phyloP scores from a whole-genome alignment of 768 basidiomycete genomes.

The Mrakia frigida region DNA sequence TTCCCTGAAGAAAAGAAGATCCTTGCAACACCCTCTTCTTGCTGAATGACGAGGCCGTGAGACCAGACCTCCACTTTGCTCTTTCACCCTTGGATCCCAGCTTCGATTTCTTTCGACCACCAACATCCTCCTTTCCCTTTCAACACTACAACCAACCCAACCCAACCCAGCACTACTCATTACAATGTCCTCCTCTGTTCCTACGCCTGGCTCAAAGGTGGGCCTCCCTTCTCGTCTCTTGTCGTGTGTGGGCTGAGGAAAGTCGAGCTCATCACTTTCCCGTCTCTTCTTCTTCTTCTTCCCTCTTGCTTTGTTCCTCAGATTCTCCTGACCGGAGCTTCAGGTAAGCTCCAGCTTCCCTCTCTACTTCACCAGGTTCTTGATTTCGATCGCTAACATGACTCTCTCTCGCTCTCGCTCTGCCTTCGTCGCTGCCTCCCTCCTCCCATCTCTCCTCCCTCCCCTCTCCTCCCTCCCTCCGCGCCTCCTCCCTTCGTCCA shows the following conservation, averaged over 20 bases:
- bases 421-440: neutral
- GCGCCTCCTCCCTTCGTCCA: neutral
- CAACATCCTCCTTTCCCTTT: neutral
- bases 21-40: too few relatives aligned
- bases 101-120: neutral
- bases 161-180: neutral
- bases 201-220: constrained; percentile 7
- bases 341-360: neutral
- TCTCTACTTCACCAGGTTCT: too few relatives aligned
- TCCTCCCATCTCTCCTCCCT: neutral
- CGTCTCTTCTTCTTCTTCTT: neutral
- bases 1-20: too few relatives aligned
- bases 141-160: neutral
- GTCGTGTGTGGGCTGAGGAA: neutral
- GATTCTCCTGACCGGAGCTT: constrained; percentile 36
- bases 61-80: too few relatives aligned
- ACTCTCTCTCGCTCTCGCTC: too few relatives aligned
- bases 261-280: neutral
- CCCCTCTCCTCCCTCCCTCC: neutral
- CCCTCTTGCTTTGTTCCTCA: neutral
- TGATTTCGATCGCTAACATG: too few relatives aligned
- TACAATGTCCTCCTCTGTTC: constrained; percentile 5
- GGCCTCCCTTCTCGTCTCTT: neutral
- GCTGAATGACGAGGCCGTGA: too few relatives aligned
- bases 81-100: too few relatives aligned